Base-by-base conservation (phyloP, 176 grass and related monocot species). In the Raddia distichophylla region DNA sequence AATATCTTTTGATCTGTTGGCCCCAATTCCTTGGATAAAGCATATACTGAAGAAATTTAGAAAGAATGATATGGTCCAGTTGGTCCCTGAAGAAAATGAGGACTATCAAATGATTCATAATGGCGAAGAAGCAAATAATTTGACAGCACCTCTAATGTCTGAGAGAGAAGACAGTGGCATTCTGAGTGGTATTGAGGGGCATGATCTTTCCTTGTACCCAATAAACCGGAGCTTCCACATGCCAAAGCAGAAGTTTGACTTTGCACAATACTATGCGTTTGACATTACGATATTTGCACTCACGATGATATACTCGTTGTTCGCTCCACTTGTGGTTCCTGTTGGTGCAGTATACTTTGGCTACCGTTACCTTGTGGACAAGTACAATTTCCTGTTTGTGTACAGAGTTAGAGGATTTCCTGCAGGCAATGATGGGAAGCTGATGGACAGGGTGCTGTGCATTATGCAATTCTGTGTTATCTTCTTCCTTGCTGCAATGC, bases 381-480 rank as follows among this genome's bases (percentile, higher is more conserved):
- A 99, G 89, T 99, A 99, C 73, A 99, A 99, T 16, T 99, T 99
- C 89, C 87, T 99, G 79, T 95, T 99, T 9, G 93, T 99, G 35
- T 99, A 99, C 80, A 89, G 96, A 82, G 91, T 95, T 48, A 88
- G 93, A 89, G 96, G 96, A 51, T 99, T 95, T 65, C 96, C 96
- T 55, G 92, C 96, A 8, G 96, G 93, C 71, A 99, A 99, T 80
- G 96, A 99, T 40, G 96, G 96, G 42, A 99, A 95, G 68, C 75
- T 95, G 66, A 95, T 99, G 93, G 96, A 99, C 73, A 89, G 89
- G 60, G 96, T 99, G 69, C 67, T 99, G 59, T 95, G 96, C 85
- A 87, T 93, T 80, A 93, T 95, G 96, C 96, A 99, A 81, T 95
- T 99, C 75, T 99, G 96, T 42, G 93, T 99, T 10, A 85, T 99